Evolutionary conservation across 768 basidiomycete genomes (phyloP), one percentile per base, ranked within the genome.

Genomic region (Boletus sp.): DNA sequence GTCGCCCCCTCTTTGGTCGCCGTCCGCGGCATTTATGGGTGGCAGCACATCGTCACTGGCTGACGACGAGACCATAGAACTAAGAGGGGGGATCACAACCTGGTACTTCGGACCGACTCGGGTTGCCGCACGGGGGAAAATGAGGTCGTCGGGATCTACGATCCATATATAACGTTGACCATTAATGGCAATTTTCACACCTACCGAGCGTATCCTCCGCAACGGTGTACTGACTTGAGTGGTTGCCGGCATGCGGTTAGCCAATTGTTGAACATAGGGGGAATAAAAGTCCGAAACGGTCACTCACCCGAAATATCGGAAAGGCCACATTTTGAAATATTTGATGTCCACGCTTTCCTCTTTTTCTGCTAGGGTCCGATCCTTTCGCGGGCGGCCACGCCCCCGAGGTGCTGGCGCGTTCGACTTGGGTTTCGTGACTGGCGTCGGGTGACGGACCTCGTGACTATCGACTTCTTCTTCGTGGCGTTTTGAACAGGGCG

Each of bases 291-390:
- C 35, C 35, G 8, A 40, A 41, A 55, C 37, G 17, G 30, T 4
- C 20, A 73, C 89, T 73, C 71, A 94, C 94, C 94, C 94, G 72
- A 98, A 98, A 75, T 99, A 99, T 55, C 97, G 82, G 75, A 95
- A 97, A 4, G 87, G 91, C 92, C 89, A 95, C 86, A 87, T 87
- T 71, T 87, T 92, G 76, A 83, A 94, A 73, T 92, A 88, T 67
- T 89, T 92, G 58, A 92, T 85, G 20, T 85, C 81, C 55, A 87
- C 75, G 58, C 81, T 89, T 72, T 89, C 89, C 71, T 90, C 90
- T 63, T 83, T 84, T 65, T 92, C 90, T 3, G 87, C 86, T 54
- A 86, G 81, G 45, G 72, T 72, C 59, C 83, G 81, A 66, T 91
- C 90, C 67, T 92, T 92, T 46, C 90, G 80, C 35, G 90, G 90